phyloP scores from a whole-genome alignment of 768 basidiomycete species.

The Hortiboletus campestris region DNA sequence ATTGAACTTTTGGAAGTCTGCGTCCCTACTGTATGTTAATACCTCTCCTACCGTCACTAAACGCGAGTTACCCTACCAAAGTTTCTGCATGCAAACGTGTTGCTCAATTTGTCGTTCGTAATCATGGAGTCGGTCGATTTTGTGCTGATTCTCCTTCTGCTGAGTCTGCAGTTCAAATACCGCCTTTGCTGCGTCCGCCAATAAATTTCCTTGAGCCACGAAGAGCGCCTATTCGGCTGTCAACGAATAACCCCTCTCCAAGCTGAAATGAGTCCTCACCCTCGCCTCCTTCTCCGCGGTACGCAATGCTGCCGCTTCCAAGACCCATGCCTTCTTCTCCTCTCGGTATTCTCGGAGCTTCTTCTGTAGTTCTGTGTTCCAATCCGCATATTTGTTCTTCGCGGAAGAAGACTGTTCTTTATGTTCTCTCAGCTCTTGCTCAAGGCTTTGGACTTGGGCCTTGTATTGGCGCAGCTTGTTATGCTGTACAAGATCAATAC shows the following conservation, averaged over 20 bases:
- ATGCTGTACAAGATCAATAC: conserved; percentile 46
- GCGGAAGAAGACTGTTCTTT: conserved; percentile 69
- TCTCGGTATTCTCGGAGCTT: conserved; percentile 73
- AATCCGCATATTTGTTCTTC: conserved; percentile 79
- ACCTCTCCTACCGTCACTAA: not conserved
- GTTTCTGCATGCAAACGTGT: conserved; percentile 66
- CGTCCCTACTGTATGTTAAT: conserved; percentile 52
- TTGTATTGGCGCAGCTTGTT: conserved; percentile 81
- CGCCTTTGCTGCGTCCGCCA: conserved; percentile 66
- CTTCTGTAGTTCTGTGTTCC: conserved; percentile 79
- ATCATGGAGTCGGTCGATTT: conserved; percentile 75
- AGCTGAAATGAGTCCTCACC: conserved; percentile 35
- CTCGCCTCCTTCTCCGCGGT: conserved; percentile 68
- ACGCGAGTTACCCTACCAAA: conserved; percentile 58
- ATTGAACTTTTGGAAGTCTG: conserved; percentile 69
- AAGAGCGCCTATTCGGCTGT: conserved; percentile 52
- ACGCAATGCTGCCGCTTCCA: conserved; percentile 65
- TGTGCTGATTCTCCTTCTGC: conserved; percentile 75
- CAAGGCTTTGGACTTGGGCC: conserved; percentile 60
- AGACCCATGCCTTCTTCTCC: conserved; percentile 75
- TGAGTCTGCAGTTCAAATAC: conserved; percentile 74
- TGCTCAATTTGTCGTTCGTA: conserved; percentile 89
- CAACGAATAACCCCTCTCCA: not conserved
- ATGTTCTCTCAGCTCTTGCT: conserved; percentile 69
- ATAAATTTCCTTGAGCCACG: conserved; percentile 62